These are phyloP conservation scores for Medicago arabica DNA, from an alignment of 306 rosid genomes.

Conservation along the genomic window DNA sequence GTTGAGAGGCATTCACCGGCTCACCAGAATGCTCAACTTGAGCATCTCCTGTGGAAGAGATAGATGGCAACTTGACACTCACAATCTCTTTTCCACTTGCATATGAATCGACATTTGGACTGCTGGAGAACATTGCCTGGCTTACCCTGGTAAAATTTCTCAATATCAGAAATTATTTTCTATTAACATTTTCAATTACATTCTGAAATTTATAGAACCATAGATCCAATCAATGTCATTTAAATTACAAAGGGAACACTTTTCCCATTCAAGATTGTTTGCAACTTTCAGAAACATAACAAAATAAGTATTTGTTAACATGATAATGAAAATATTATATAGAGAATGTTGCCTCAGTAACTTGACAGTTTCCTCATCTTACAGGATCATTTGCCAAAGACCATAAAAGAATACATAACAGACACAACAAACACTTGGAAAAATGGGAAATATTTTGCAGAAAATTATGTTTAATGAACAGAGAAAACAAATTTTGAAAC, in stretches of 20 bases:
- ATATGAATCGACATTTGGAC: constrained; percentile 67
- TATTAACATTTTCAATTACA: constrained; percentile 10
- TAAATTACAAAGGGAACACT: constrained; percentile 8
- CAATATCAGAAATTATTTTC: constrained; percentile 21
- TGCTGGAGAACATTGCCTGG: constrained; percentile 71
- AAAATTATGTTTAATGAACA: constrained; percentile 11
- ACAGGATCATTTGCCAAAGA: constrained; percentile 12
- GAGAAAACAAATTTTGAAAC: constrained; percentile 44
- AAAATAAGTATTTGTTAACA: constrained; percentile 19
- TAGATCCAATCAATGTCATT: constrained; percentile 27
- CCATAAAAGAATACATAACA: constrained; percentile 16
- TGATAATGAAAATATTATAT: constrained; percentile 21
- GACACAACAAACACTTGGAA: constrained; percentile 19
- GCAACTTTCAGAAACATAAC: constrained; percentile 28
- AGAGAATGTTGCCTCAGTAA: constrained; percentile 31
- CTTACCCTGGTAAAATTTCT: constrained; percentile 69
- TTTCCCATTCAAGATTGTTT: constrained; percentile 7
- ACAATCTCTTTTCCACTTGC: constrained; percentile 85
- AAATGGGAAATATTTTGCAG: neutral
- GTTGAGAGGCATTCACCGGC: constrained; percentile 46
- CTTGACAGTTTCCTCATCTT: constrained; percentile 26
- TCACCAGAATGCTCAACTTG: constrained; percentile 53
- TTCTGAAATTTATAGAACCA: constrained; percentile 23
- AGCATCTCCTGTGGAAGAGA: constrained; percentile 62
- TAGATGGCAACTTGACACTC: constrained; percentile 78